These are phyloP conservation scores for Nigrograna mackinnonii DNA, from an alignment of 2,329 filamentous ascomycete species.

Conservation along the genomic window DNA sequence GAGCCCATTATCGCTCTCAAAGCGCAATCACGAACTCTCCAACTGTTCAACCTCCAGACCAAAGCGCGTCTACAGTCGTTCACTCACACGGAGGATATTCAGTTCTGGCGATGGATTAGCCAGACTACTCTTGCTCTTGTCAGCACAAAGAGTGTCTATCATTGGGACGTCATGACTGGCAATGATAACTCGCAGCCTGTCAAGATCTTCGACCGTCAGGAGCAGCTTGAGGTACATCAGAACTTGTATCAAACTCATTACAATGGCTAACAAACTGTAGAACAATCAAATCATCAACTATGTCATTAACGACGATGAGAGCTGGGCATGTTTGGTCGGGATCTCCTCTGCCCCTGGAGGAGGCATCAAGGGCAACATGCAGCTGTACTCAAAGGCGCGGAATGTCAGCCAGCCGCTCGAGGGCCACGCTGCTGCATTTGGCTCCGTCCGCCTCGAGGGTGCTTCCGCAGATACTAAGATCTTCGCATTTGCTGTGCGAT, in stretches of 20 bases:
- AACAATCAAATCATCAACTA: slow-evolving; percentile 99
- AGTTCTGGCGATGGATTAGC: slow-evolving; percentile 99
- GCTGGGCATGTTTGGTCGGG: slow-evolving; percentile 98
- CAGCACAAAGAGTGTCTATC: slow-evolving; percentile 87
- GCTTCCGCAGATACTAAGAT: slow-evolving; percentile 90
- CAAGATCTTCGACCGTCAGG: slow-evolving; percentile 93
- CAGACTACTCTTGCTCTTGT: slow-evolving; percentile 86
- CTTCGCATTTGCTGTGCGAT: slow-evolving; percentile 94
- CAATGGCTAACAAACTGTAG: slow-evolving; percentile 47
- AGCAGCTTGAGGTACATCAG: slow-evolving; percentile 76
- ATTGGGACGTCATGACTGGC: slow-evolving; percentile 92
- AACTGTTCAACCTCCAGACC: slow-evolving; percentile 92
- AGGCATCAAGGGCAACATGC: slow-evolving; percentile 93
- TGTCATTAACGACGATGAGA: slow-evolving; percentile 90
- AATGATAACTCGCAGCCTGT: slow-evolving; percentile 73
- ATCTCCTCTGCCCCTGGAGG: slow-evolving; percentile 93
- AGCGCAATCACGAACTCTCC: slow-evolving; percentile 89
- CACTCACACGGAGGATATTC: slow-evolving; percentile 94
- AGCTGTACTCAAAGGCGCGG: slow-evolving; percentile 93
- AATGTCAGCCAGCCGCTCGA: slow-evolving; percentile 98
- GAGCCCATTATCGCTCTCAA: slow-evolving; percentile 96
- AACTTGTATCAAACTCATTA: not conserved
- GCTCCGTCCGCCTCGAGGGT: slow-evolving; percentile 84
- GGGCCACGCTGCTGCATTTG: slow-evolving; percentile 94
- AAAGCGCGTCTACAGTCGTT: slow-evolving; percentile 97